Evolutionary conservation across 2,329 filamentous ascomycete genomes (phyloP).

Genomic region (Xylariales sp.): DNA sequence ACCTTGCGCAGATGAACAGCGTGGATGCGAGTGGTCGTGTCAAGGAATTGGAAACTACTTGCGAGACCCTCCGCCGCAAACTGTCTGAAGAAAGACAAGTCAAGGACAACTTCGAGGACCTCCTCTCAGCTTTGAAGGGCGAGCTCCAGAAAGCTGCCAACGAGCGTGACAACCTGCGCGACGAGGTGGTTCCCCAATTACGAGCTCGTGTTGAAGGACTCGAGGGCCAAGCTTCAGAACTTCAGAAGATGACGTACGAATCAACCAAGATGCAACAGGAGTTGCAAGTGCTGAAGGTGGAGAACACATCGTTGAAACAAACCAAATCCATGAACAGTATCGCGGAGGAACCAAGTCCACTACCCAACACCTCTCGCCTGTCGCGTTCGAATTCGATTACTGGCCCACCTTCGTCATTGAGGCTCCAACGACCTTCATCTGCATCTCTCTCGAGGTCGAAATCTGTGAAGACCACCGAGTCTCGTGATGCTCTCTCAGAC

Average conservation of each 20-base stretch:
- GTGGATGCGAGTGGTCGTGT: conserved; percentile 57
- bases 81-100: conserved; percentile 79
- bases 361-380: conserved; percentile 26
- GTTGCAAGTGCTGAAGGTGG: conserved; percentile 62
- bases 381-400: conserved; percentile 38
- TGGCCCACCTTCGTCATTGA: conserved; percentile 24
- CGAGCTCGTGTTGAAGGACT: conserved; percentile 72
- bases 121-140: conserved; percentile 75
- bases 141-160: conserved; percentile 80
- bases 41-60: conserved; percentile 71
- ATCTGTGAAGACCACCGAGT: conserved; percentile 53
- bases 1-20: conserved; percentile 49
- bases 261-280: conserved; percentile 85
- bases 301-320: conserved; percentile 55
- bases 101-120: conserved; percentile 91
- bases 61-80: conserved; percentile 79
- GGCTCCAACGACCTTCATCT: conserved; percentile 24
- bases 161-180: conserved; percentile 86
- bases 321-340: conserved; percentile 29
- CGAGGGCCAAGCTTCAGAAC: conserved; percentile 67
- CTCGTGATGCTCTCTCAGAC: conserved; percentile 67
- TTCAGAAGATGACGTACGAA: conserved; percentile 72
- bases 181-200: conserved; percentile 80
- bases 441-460: conserved; percentile 58
- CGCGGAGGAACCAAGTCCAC: conserved; percentile 25